These are phyloP conservation scores for Neurospora sp. DNA, from an alignment of 495 filamentous ascomycete genomes.

Conservation along the genomic window DNA sequence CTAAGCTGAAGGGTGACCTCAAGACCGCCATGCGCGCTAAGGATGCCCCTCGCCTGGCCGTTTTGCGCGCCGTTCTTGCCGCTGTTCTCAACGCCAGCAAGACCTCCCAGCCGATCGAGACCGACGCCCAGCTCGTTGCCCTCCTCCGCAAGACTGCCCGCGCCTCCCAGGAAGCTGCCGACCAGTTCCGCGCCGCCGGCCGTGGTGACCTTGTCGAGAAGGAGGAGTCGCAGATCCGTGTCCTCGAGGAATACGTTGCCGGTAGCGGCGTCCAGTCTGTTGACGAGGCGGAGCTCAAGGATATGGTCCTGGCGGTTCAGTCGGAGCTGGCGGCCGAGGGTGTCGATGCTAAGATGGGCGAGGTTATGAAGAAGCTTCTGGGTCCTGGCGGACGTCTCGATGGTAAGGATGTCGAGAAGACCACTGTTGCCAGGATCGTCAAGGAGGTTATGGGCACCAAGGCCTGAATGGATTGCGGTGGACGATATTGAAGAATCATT, in stretches of 20 bases:
- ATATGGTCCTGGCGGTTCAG: slow-evolving; percentile 26
- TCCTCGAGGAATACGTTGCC: slow-evolving; percentile 39
- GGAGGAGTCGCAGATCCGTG: slow-evolving; percentile 36
- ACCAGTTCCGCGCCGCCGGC: slow-evolving; percentile 38
- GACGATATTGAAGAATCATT: background rate
- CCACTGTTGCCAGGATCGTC: slow-evolving; percentile 19
- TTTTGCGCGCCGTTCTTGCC: slow-evolving; percentile 43
- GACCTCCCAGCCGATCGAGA: slow-evolving; percentile 40
- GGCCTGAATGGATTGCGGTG: background rate
- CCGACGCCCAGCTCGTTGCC: slow-evolving; percentile 44
- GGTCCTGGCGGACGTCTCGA: slow-evolving; percentile 24
- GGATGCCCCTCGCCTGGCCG: slow-evolving; percentile 41
- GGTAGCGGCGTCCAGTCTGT: slow-evolving; percentile 33
- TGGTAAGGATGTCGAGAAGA: slow-evolving; percentile 29
- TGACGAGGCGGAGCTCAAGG: slow-evolving; percentile 28
- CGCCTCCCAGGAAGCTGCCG: slow-evolving; percentile 29
- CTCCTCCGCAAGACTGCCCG: slow-evolving; percentile 37
- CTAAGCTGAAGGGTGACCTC: slow-evolving; percentile 43
- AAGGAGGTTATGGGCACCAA: slow-evolving; percentile 14
- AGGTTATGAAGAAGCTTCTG: slow-evolving; percentile 29
- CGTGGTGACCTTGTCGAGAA: slow-evolving; percentile 45
- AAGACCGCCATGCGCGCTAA: slow-evolving; percentile 52
- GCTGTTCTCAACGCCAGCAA: slow-evolving; percentile 48
- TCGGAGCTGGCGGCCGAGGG: slow-evolving; percentile 21
- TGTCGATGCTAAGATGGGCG: slow-evolving; percentile 13